phyloP scores from a whole-genome alignment of 805 yeast species.

The Teunomyces pallodes region DNA sequence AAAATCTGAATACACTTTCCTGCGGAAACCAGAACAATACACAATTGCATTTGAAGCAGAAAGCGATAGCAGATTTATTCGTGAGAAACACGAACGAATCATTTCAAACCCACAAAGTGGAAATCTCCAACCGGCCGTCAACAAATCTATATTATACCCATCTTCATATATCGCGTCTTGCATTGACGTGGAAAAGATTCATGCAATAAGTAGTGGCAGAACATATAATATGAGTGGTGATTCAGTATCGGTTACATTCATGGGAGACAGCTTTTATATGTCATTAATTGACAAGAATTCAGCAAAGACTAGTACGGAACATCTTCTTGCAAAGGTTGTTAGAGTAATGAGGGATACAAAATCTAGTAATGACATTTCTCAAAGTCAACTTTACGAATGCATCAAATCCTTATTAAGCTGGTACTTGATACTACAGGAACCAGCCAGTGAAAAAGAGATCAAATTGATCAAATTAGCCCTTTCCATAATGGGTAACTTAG shows the following conservation, averaged over 20 bases:
- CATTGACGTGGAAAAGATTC: conserved; percentile 15
- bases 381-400: conserved; percentile 16
- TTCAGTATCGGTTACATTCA: conserved; percentile 12
- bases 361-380: conserved; percentile 1
- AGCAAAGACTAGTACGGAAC: conserved; percentile 15
- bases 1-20: conserved; percentile 4
- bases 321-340: conserved; percentile 17
- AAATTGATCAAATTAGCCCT: conserved; percentile 12
- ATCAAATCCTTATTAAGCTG: conserved; percentile 26
- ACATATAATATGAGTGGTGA: conserved; percentile 12
- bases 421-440: conserved; percentile 30
- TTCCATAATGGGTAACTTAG: conserved; percentile 6
- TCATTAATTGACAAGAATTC: conserved; percentile 21
- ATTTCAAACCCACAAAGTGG: neutral
- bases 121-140: neutral
- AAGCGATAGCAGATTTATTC: conserved; percentile 19
- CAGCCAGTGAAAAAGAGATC: conserved; percentile 19
- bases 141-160: conserved; percentile 5
- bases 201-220: conserved; percentile 16
- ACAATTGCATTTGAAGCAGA: conserved; percentile 38
- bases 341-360: conserved; percentile 13
- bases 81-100: neutral
- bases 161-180: conserved; percentile 11
- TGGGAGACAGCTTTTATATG: conserved; percentile 22
- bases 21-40: conserved; percentile 25